These are phyloP conservation scores for Aspergillus ruber DNA, from an alignment of 2,329 filamentous ascomycete species.

Conservation along the genomic window DNA sequence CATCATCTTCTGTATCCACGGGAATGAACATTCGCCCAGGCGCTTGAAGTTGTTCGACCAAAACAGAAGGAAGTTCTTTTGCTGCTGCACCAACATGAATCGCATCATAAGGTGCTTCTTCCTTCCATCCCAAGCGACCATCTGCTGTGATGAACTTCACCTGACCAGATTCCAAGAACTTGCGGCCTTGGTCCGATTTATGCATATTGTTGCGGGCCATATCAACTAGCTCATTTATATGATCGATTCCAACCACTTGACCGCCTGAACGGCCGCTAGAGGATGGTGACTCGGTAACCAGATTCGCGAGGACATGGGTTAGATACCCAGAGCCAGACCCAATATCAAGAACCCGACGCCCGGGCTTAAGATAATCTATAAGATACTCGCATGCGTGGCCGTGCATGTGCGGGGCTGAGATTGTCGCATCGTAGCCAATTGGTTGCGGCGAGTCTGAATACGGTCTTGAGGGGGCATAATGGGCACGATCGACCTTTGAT, in stretches of 20 bases:
- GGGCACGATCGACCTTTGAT: slow-evolving; percentile 71
- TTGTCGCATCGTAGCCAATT: slow-evolving; percentile 63
- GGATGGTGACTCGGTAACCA: slow-evolving; percentile 44
- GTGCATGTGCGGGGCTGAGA: slow-evolving; percentile 69
- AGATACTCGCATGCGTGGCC: slow-evolving; percentile 59
- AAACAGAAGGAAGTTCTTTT: slow-evolving; percentile 59
- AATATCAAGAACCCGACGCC: slow-evolving; percentile 61
- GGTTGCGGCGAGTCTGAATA: slow-evolving; percentile 68
- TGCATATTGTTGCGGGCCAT: slow-evolving; percentile 60
- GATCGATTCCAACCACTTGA: slow-evolving; percentile 65
- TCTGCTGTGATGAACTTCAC: slow-evolving; percentile 72
- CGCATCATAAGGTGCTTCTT: slow-evolving; percentile 67
- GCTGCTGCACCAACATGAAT: slow-evolving; percentile 94
- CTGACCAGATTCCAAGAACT: slow-evolving; percentile 56
- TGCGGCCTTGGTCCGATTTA: slow-evolving; percentile 54
- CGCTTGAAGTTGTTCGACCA: slow-evolving; percentile 69
- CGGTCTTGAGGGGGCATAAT: slow-evolving; percentile 66
- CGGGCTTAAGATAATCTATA: slow-evolving; percentile 50
- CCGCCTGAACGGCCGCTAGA: slow-evolving; percentile 29
- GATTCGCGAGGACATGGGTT: slow-evolving; percentile 77
- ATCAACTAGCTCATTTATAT: slow-evolving; percentile 59
- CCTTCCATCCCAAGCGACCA: slow-evolving; percentile 60
- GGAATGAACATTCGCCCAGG: slow-evolving; percentile 71
- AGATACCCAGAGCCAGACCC: slow-evolving; percentile 76
- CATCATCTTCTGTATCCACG: slow-evolving; percentile 43